These are phyloP conservation scores for Pestalotiopsis sp. DNA, from an alignment of 2,329 filamentous ascomycete species.

Conservation along the genomic window DNA sequence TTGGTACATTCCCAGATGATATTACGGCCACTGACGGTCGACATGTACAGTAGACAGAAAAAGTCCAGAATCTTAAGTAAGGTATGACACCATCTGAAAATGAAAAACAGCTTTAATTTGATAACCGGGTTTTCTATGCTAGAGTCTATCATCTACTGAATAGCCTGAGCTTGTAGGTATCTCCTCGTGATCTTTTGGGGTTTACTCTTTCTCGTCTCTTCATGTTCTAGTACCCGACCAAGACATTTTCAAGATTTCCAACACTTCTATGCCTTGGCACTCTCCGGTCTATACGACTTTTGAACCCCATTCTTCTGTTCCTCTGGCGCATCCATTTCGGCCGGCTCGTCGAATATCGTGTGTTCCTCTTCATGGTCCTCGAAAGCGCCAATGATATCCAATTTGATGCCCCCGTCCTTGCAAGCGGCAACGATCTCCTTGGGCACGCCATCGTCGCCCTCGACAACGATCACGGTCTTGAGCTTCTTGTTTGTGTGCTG, in stretches of 20 bases:
- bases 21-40: no score
- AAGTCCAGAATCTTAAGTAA: no score
- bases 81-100: no score
- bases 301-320: background rate
- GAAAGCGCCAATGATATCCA: conserved; percentile 26
- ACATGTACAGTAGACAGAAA: no score
- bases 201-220: no score
- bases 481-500: conserved; percentile 39
- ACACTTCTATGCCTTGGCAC: background rate
- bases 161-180: no score
- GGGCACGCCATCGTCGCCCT: conserved; percentile 36
- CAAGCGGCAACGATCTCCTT: conserved; percentile 37
- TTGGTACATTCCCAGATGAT: no score
- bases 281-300: background rate
- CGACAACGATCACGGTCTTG: conserved; percentile 39
- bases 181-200: no score
- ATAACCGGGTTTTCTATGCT: no score
- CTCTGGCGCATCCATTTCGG: background rate
- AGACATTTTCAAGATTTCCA: background rate
- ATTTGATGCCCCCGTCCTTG: conserved; percentile 30
- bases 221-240: background rate
- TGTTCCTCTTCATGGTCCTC: background rate
- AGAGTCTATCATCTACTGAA: no score
- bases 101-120: no score
- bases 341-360: background rate